phyloP scores from a whole-genome alignment of 2,329 filamentous ascomycete species.

The Monilinia aucupariae region DNA sequence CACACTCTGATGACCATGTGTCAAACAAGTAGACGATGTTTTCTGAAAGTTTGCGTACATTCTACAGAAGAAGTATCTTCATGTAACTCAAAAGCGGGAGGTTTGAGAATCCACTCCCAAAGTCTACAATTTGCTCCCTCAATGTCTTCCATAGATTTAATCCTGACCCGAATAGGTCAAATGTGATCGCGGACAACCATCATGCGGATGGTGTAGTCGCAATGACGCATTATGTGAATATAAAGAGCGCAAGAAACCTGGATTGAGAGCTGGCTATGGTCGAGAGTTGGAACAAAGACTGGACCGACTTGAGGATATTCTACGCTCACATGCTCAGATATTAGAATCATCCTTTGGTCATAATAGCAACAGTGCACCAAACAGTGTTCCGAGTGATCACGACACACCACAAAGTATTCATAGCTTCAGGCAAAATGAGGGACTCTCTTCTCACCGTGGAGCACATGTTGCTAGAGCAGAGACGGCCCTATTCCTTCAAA shows the following conservation, averaged over 20 bases:
- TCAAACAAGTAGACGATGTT: background rate
- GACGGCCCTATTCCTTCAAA: conserved; percentile 56
- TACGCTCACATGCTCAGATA: conserved; percentile 61
- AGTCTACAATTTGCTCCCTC: background rate
- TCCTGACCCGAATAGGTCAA: conserved; percentile 49
- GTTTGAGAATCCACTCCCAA: background rate
- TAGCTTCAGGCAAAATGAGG: conserved; percentile 47
- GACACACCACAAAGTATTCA: conserved; percentile 48
- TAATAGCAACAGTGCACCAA: conserved; percentile 29
- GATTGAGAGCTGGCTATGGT: conserved; percentile 60
- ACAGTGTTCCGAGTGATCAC: conserved; percentile 50
- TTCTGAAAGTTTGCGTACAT: background rate
- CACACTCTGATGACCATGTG: background rate
- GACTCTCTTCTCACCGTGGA: conserved; percentile 24
- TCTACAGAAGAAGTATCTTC: conserved; percentile 3
- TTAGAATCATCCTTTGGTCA: conserved; percentile 50
- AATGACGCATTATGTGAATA: conserved; percentile 61
- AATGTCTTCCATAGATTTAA: background rate
- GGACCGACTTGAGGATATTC: conserved; percentile 61
- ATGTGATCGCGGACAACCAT: conserved; percentile 70
- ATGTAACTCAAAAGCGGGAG: background rate
- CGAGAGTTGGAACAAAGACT: conserved; percentile 68
- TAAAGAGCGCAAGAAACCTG: conserved; percentile 64
- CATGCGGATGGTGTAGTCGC: conserved; percentile 62
- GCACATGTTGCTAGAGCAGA: conserved; percentile 48